These are phyloP conservation scores for Ilyonectria sp. DNA, from an alignment of 2,329 filamentous ascomycete genomes.

Conservation along the genomic window DNA sequence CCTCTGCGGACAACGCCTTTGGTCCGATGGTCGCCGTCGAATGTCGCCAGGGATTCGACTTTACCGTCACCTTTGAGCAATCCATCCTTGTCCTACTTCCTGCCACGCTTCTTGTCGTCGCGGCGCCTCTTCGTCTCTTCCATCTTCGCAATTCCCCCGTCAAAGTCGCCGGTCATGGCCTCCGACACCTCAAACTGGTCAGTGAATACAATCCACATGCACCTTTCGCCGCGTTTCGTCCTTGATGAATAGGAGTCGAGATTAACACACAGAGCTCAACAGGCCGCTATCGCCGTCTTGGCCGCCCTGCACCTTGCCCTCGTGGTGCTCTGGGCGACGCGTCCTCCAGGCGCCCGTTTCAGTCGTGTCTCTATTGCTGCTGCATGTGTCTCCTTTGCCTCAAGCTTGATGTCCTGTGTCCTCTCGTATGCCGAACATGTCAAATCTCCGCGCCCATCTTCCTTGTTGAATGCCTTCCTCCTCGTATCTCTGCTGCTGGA, in stretches of 20 bases:
- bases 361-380: constrained; percentile 50
- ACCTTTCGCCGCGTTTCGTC: too few relatives aligned
- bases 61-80: constrained; percentile 64
- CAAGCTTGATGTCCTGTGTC: constrained; percentile 50
- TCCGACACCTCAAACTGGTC: constrained; percentile 49
- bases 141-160: constrained; percentile 45
- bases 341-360: constrained; percentile 34
- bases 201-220: constrained; percentile 15
- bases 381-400: constrained; percentile 51
- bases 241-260: neutral
- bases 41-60: constrained; percentile 63
- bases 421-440: constrained; percentile 53
- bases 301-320: constrained; percentile 53
- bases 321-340: constrained; percentile 51
- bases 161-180: constrained; percentile 44
- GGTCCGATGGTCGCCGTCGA: constrained; percentile 42
- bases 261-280: constrained; percentile 13
- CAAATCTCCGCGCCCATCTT: constrained; percentile 52
- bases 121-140: constrained; percentile 51
- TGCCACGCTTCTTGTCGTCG: constrained; percentile 49
- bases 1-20: constrained; percentile 45
- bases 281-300: constrained; percentile 47
- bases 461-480: constrained; percentile 53
- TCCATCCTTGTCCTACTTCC: constrained; percentile 53
- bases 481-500: constrained; percentile 54